phyloP scores from a whole-genome alignment of 495 filamentous ascomycete genomes.

The Lasiosphaeria hispida region DNA sequence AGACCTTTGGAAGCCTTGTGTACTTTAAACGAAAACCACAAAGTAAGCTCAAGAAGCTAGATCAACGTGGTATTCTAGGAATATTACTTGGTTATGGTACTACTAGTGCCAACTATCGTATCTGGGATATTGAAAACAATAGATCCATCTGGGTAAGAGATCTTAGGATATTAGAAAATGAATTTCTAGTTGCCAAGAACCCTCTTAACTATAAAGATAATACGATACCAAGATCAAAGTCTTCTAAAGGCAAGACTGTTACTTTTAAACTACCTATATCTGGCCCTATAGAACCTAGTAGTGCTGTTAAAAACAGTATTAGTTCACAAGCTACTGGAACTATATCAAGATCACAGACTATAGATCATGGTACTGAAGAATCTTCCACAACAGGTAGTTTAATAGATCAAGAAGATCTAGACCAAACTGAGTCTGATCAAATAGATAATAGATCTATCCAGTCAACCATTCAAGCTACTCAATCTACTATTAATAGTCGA shows the following conservation, averaged over 20 bases:
- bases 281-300: no score
- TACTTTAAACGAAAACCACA: slow-evolving; percentile 3
- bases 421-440: background rate
- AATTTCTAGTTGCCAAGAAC: slow-evolving; percentile 1
- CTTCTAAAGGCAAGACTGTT: no score
- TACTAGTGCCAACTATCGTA: background rate
- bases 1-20: background rate
- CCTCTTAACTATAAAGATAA: background rate
- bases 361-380: background rate
- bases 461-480: background rate
- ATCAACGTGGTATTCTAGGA: background rate
- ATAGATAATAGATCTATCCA: background rate
- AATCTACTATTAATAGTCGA: slow-evolving; percentile 4
- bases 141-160: slow-evolving; percentile 5
- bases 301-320: no score
- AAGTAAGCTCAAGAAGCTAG: background rate
- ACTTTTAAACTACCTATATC: no score
- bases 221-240: background rate
- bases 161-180: slow-evolving; percentile 4
- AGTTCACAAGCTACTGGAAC: no score
- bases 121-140: slow-evolving; percentile 4
- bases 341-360: background rate
- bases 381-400: background rate
- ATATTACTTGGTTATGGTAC: background rate
- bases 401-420: background rate